Evolutionary conservation across 23 red algal species (phyloP).

Genomic region (Porphyridium purpureum): DNA sequence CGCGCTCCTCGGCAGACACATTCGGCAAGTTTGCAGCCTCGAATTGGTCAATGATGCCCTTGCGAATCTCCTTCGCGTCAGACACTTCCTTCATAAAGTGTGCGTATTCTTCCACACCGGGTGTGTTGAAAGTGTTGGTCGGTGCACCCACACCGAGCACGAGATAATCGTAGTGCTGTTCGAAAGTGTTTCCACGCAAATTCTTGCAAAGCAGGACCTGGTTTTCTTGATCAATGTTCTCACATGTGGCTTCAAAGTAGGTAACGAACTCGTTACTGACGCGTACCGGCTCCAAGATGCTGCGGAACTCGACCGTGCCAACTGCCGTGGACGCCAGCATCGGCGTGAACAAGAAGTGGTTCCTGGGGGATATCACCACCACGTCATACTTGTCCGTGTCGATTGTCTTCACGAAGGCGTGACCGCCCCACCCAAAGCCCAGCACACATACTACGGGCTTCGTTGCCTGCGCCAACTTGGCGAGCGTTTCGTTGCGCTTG

Average conservation of each 20-base stretch:
- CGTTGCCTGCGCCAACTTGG: too few relatives aligned
- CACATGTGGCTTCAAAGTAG: conserved; percentile 56
- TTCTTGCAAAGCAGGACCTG: conserved; percentile 13
- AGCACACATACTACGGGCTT: conserved; percentile 24
- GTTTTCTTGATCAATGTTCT: conserved; percentile 11
- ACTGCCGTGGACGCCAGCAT: conserved; percentile 70
- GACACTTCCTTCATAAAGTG: conserved; percentile 84
- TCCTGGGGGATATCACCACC: conserved; percentile 75
- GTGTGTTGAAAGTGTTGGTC: conserved; percentile 69
- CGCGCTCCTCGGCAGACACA: conserved; percentile 18
- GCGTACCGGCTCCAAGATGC: conserved; percentile 70
- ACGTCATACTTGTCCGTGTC: conserved; percentile 46
- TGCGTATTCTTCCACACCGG: conserved; percentile 52
- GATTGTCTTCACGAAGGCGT: conserved; percentile 78
- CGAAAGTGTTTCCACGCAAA: too few relatives aligned
- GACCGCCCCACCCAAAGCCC: conserved; percentile 81
- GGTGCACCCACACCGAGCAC: conserved; percentile 67
- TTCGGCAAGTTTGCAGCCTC: conserved; percentile 59
- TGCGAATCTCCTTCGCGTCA: conserved; percentile 60
- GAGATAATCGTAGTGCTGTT: conserved; percentile 64
- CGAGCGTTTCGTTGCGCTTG: too few relatives aligned
- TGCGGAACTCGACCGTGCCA: conserved; percentile 90
- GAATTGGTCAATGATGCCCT: conserved; percentile 41
- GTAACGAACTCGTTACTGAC: conserved; percentile 53
- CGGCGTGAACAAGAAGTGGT: conserved; percentile 91